Percentiles rank a stretch among this genome's conserved stretches.
These are phyloP conservation scores for Alternaria viburni DNA, from an alignment of 2,329 filamentous ascomycete species.

Conservation along the genomic window DNA sequence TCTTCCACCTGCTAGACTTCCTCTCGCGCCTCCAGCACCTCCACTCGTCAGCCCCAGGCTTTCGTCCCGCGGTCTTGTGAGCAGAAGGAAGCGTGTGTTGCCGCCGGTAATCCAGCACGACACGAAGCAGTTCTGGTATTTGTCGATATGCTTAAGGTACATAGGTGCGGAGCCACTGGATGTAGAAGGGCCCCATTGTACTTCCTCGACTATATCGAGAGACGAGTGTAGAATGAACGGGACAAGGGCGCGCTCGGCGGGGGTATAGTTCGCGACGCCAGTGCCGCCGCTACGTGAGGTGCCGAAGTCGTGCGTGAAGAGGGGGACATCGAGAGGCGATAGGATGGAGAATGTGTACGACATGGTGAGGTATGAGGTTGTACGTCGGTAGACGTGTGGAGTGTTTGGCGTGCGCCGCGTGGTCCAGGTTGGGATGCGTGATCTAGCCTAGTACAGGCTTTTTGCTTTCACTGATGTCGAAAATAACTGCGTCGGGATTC, in stretches of 20 bases:
- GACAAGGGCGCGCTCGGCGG: constrained; percentile 90
- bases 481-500: background rate
- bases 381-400: background rate
- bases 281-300: constrained; percentile 96
- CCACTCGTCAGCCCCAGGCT: constrained; percentile 29
- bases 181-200: constrained; percentile 75
- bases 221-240: constrained; percentile 96
- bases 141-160: constrained; percentile 96
- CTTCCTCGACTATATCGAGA: constrained; percentile 93
- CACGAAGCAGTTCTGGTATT: constrained; percentile 94
- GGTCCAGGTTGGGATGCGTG: background rate
- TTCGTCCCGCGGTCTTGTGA: constrained; percentile 75
- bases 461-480: background rate
- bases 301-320: constrained; percentile 97
- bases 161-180: constrained; percentile 55
- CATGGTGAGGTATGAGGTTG: constrained; percentile 60
- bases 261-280: constrained; percentile 84
- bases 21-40: constrained; percentile 29
- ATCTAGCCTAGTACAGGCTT: background rate
- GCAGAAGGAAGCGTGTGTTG: constrained; percentile 91
- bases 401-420: background rate
- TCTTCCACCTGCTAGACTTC: constrained; percentile 42
- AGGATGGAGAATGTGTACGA: constrained; percentile 99
- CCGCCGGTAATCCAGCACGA: constrained; percentile 92
- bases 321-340: constrained; percentile 91